phyloP scores from a whole-genome alignment of 208 protist genomes.

The Paratrypanosoma confusum region DNA sequence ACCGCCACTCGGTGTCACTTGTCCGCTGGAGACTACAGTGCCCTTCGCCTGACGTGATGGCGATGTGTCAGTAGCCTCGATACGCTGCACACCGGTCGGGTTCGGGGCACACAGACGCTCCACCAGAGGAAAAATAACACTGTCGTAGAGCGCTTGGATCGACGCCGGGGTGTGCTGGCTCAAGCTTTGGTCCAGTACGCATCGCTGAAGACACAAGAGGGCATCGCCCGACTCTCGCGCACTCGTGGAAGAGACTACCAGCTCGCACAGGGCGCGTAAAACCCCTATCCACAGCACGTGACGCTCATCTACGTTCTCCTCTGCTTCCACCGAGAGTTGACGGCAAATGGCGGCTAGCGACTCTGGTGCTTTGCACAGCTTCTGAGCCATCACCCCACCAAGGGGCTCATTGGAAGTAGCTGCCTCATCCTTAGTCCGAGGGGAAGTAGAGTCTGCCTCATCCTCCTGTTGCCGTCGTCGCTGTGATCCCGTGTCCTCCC shows the following conservation, averaged over 20 bases:
- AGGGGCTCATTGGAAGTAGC: too few relatives aligned
- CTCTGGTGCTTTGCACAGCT: too few relatives aligned
- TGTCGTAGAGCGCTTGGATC: conserved; percentile 42
- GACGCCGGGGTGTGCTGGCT: conserved; percentile 13
- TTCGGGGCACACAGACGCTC: conserved; percentile 47
- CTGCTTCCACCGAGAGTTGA: conserved; percentile 6
- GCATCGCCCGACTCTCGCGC: conserved; percentile 28
- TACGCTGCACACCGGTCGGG: neutral
- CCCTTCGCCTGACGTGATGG: too few relatives aligned
- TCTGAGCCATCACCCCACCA: too few relatives aligned
- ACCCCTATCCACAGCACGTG: conserved; percentile 30
- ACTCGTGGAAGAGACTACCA: conserved; percentile 29
- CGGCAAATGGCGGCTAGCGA: too few relatives aligned
- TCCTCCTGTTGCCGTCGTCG: too few relatives aligned
- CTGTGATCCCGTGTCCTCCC: too few relatives aligned
- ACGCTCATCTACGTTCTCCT: conserved; percentile 4
- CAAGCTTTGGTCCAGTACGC: conserved; percentile 39
- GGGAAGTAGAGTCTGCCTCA: too few relatives aligned
- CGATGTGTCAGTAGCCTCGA: too few relatives aligned
- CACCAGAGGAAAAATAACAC: conserved; percentile 61
- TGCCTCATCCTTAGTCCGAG: too few relatives aligned
- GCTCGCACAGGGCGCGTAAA: conserved; percentile 27
- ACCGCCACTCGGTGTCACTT: too few relatives aligned
- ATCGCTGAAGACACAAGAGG: conserved; percentile 48
- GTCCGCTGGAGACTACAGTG: too few relatives aligned